Percentiles rank a stretch among this genome's conserved stretches.
Evolutionary conservation across 1,284 basidiomycete species (phyloP).

Genomic region (Ganoderma meredithae): DNA sequence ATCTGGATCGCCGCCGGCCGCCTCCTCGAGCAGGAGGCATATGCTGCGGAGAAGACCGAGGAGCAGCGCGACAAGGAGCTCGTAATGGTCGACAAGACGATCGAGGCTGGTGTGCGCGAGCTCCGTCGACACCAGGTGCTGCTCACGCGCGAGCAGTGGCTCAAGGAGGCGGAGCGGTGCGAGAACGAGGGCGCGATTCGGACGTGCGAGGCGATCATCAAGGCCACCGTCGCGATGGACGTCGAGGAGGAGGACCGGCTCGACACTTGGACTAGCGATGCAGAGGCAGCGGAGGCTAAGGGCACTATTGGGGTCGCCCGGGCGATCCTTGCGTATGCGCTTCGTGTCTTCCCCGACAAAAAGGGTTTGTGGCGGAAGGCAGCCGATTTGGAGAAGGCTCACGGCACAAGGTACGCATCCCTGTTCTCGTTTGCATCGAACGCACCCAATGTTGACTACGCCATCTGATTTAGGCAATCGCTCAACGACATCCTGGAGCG

Average conservation of each 20-base stretch:
- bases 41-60: slow-evolving; percentile 54
- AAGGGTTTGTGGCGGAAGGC: slow-evolving; percentile 88
- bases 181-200: slow-evolving; percentile 87
- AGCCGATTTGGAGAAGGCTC: slow-evolving; percentile 90
- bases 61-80: slow-evolving; percentile 67
- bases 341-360: slow-evolving; percentile 91
- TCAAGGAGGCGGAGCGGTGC: slow-evolving; percentile 93
- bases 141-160: slow-evolving; percentile 94
- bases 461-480: slow-evolving; percentile 60
- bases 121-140: slow-evolving; percentile 88
- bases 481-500: slow-evolving; percentile 85
- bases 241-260: slow-evolving; percentile 93
- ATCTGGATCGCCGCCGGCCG: slow-evolving; percentile 98
- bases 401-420: slow-evolving; percentile 74
- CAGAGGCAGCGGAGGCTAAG: slow-evolving; percentile 79
- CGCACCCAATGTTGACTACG: neutral
- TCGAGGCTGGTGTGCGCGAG: slow-evolving; percentile 83
- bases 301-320: slow-evolving; percentile 86
- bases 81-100: slow-evolving; percentile 86
- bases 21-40: slow-evolving; percentile 86
- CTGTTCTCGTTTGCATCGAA: slow-evolving; percentile 13
- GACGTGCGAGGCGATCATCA: slow-evolving; percentile 95
- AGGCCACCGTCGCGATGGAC: slow-evolving; percentile 94
- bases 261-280: slow-evolving; percentile 93
- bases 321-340: slow-evolving; percentile 88